Conservation (phyloP, 495 filamentous ascomycete species). For the Penicillium flavigenum region DNA sequence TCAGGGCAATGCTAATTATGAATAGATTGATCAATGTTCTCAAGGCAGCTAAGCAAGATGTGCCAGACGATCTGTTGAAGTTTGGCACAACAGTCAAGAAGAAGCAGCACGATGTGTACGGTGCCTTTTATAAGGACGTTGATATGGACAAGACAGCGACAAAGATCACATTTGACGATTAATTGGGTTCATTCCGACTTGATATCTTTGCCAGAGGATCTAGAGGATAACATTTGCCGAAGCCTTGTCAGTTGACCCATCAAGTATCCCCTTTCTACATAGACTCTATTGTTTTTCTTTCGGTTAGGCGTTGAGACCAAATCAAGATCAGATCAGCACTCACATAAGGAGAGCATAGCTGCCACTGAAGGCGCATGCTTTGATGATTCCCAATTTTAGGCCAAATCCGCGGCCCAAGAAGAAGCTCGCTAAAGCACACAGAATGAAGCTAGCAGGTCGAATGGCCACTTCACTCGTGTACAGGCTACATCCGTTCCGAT, state of each 20-base stretch:
- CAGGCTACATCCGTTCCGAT: constrained; percentile 32
- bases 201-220: constrained; percentile 16
- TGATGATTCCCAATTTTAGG: constrained; percentile 44
- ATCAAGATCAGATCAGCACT: constrained; percentile 35
- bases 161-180: constrained; percentile 91
- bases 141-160: constrained; percentile 77
- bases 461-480: constrained; percentile 28
- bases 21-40: constrained; percentile 82
- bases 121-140: constrained; percentile 83
- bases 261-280: constrained; percentile 60
- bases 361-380: constrained; percentile 50
- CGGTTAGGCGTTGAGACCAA: constrained; percentile 13
- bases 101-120: constrained; percentile 91
- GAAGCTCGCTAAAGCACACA: constrained; percentile 34
- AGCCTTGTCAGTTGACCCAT: constrained; percentile 47
- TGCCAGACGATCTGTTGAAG: constrained; percentile 84
- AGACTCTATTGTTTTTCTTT: constrained; percentile 43
- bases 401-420: constrained; percentile 28
- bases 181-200: constrained; percentile 26
- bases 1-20: constrained; percentile 13
- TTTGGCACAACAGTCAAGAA: constrained; percentile 99
- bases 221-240: constrained; percentile 26
- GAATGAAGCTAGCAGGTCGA: constrained; percentile 32
- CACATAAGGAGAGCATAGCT: constrained; percentile 59
- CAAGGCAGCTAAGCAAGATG: constrained; percentile 79